Evolutionary conservation across 306 rosid species (phyloP), one percentile per base, ranked within the genome.

Genomic region (Quercus cerris): DNA sequence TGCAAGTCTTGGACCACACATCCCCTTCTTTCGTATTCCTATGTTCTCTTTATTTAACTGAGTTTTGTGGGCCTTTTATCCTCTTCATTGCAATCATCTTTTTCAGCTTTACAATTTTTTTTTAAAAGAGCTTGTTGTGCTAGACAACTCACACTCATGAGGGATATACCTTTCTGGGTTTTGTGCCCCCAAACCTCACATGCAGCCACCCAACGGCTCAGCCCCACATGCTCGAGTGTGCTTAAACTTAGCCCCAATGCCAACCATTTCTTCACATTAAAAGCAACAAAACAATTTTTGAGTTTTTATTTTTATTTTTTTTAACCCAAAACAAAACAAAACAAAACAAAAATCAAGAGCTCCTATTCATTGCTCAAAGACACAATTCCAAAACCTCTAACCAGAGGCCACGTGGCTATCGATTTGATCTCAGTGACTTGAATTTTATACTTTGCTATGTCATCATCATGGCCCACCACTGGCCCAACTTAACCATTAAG

Each of bases 121-220:
- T 35, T 0, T 2, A 2, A 28, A 62, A 52, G 27, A 18, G 20
- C 20, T 54, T 49, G 56, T 5, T 55, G 64, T 85, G 83, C 38
- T 5, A 4, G 76, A 86, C 94, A 89, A 86, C 91, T 88, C 89
- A 85, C 72, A n/a, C 71, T 63, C 84, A 71, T 77, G 10, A 54
- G 55, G 38, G 73, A 83, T 83, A 88, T 84, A 9, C 81, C 86
- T 44, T 35, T 4, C 33, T 78, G 27, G 82, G 81, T 14, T 14
- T 22, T 58, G 75, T 62, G 35, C 22, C 69, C 73, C 49, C 10
- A 17, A 33, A 19, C 3, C 52, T 86, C 90, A 86, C 93, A 84
- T 87, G 89, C 79, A 75, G 41, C 63, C 82, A 31, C 25, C 84
- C 14, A 61, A 73, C 15, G 55, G 63, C 7, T 49, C 71, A 20